These are phyloP conservation scores for Paramecium sonneborni DNA, from an alignment of 73 alveolate genomes.

Conservation along the genomic window DNA sequence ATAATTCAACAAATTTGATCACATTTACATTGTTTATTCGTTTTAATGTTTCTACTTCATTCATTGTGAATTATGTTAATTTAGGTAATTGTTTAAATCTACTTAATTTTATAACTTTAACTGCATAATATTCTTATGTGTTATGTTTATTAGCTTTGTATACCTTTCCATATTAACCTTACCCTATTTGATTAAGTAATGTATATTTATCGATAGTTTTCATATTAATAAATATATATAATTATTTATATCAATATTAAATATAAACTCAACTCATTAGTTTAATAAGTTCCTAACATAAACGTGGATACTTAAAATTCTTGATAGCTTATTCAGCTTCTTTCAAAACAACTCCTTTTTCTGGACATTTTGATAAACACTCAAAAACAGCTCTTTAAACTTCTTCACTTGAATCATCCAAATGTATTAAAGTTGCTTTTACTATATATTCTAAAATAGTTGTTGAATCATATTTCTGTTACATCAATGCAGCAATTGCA, in stretches of 20 bases:
- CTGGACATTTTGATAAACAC: constrained; percentile 69
- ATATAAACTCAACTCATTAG: background rate
- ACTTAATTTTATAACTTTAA: constrained; percentile 53
- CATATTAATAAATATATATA: background rate
- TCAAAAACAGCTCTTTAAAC: constrained; percentile 84
- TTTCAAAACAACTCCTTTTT: background rate
- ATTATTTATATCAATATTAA: background rate
- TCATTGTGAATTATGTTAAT: constrained; percentile 63
- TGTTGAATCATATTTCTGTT: constrained; percentile 73
- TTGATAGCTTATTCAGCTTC: background rate
- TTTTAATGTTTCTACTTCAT: constrained; percentile 61
- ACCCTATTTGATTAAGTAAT: constrained; percentile 42
- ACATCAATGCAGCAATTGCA: constrained; percentile 80
- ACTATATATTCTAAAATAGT: constrained; percentile 92
- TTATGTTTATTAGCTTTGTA: constrained; percentile 28
- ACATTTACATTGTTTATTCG: constrained; percentile 55
- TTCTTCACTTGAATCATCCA: constrained; percentile 95
- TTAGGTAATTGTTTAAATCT: constrained; percentile 62
- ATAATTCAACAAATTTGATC: constrained; percentile 58
- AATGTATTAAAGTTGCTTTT: constrained; percentile 90
- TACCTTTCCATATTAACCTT: constrained; percentile 66
- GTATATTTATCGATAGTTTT: constrained; percentile 61
- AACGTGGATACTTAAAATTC: constrained; percentile 31
- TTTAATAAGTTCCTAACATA: background rate
- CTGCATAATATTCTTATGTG: constrained; percentile 52